Evolutionary conservation across 345 rosid species (phyloP), one percentile per base, ranked within the genome.

Genomic region (Arabis hirsuta): DNA sequence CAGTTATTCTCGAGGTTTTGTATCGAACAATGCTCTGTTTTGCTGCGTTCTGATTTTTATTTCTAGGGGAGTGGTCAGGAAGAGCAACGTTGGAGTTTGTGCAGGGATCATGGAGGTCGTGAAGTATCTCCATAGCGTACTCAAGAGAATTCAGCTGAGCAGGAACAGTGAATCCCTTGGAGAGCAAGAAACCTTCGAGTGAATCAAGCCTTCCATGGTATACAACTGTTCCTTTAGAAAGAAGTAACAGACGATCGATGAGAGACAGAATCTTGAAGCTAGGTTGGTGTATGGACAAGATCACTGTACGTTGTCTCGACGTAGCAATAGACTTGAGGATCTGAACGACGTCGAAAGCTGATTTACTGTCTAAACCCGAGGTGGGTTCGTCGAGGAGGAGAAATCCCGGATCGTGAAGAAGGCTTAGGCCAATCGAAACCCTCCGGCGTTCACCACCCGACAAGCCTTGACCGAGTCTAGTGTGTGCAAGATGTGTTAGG

Each of bases 381-480:
- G 98, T 94, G 41, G 97, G 98, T 64, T 94, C 97, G 22, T 94
- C 98, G 0, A 94, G 93, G n/a, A 94, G 86, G 14, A 94, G 59
- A 13, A 94, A 84, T 2, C 78, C 84, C 1, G 98, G 98, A 55
- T 94, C 96, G 12, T 91, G 96, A 65, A 94, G 88, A 39, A 94
- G 86, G 67, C 95, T 88, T 7, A 94, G 58, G 9, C 98, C 97
- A 20, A 94, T 94, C 0, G 97, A 94, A 58, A 91, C 87, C 4
- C 98, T 84, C 46, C 98, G 71, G 1, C 82, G 84, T 72, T 94
- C 98, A 0, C 98, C 98, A 3, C 98, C 97, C 0, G 96, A 88
- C 4, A 94, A 73, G 55, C 88, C 86, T 39, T 76, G 75, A 27
- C 76, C 83, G 9, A 94, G 81, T 67, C 84, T 76, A 26, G 90